phyloP scores from a whole-genome alignment of 441 rosid species.

The Macaranga tanarius region DNA sequence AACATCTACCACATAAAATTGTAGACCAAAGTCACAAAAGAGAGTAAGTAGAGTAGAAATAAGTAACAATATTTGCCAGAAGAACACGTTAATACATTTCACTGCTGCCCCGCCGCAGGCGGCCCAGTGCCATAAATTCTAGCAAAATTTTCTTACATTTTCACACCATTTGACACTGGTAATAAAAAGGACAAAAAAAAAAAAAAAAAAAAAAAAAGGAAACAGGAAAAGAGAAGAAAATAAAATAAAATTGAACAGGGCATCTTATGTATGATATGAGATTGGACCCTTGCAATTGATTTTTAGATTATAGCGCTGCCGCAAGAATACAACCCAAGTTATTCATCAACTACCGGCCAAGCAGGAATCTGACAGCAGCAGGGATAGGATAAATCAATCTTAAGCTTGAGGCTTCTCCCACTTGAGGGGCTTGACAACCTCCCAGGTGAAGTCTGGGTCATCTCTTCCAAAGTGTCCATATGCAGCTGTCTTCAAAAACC shows the following conservation, averaged over 20 bases:
- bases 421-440: conserved; percentile 46
- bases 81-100: conserved; percentile 14
- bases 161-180: conserved; percentile 19
- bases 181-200: conserved; percentile 3
- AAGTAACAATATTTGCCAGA: conserved; percentile 3
- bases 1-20: background rate
- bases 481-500: conserved; percentile 49
- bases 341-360: conserved; percentile 31
- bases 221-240: background rate
- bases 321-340: conserved; percentile 30
- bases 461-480: conserved; percentile 48
- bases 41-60: background rate
- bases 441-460: conserved; percentile 48
- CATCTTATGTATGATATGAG: conserved; percentile 28
- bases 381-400: conserved; percentile 12
- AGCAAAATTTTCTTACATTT: conserved; percentile 29
- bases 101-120: conserved; percentile 18
- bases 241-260: conserved; percentile 26
- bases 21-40: too few relatives aligned
- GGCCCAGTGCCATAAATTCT: conserved; percentile 25
- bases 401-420: conserved; percentile 40
- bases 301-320: conserved; percentile 19
- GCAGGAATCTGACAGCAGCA: conserved; percentile 22
- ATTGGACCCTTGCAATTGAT: conserved; percentile 19
- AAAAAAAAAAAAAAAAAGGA: conserved; percentile 3